Conservation (phyloP, 1,284 basidiomycete genomes). For the Trichosporon coremiiforme region DNA sequence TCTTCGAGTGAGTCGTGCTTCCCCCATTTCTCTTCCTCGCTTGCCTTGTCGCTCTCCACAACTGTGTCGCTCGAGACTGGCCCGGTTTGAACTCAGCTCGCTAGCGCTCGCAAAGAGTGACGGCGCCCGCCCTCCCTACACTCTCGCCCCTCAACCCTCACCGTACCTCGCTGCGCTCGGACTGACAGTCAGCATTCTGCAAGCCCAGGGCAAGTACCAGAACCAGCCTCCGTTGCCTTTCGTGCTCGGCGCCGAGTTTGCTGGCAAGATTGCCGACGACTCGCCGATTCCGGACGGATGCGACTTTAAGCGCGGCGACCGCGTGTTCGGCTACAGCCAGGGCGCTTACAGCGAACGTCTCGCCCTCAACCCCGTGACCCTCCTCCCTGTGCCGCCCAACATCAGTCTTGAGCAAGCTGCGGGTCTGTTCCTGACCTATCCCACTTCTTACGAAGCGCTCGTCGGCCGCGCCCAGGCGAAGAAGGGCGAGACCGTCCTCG, state of each 20-base stretch:
- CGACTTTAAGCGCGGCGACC: constrained; percentile 68
- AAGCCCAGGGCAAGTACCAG: constrained; percentile 86
- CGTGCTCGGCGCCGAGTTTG: constrained; percentile 79
- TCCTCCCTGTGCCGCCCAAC: constrained; percentile 66
- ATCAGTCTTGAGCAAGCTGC: constrained; percentile 69
- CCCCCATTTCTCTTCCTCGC: too few species aligned
- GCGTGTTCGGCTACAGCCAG: constrained; percentile 84
- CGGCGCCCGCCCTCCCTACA: too few species aligned
- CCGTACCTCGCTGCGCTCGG: too few species aligned
- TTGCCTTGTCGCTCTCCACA: too few species aligned
- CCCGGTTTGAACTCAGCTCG: too few species aligned
- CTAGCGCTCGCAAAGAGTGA: too few species aligned
- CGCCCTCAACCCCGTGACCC: constrained; percentile 59
- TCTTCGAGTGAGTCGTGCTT: constrained; percentile 46
- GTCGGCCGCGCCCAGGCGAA: constrained; percentile 79
- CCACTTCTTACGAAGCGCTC: constrained; percentile 70
- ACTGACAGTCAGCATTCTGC: constrained; percentile 63
- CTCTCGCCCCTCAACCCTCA: too few species aligned
- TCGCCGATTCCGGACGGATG: constrained; percentile 82
- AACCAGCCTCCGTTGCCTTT: constrained; percentile 79
- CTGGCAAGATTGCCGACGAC: constrained; percentile 70
- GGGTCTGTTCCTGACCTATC: constrained; percentile 35
- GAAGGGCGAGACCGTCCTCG: constrained; percentile 81
- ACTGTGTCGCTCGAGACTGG: too few species aligned
- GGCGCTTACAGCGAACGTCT: constrained; percentile 76